A percentile compares a stretch with the other conserved stretches of the same genome.
These are phyloP conservation scores for Dioscorea alata DNA, from an alignment of 106 monocot genomes.

Conservation along the genomic window DNA sequence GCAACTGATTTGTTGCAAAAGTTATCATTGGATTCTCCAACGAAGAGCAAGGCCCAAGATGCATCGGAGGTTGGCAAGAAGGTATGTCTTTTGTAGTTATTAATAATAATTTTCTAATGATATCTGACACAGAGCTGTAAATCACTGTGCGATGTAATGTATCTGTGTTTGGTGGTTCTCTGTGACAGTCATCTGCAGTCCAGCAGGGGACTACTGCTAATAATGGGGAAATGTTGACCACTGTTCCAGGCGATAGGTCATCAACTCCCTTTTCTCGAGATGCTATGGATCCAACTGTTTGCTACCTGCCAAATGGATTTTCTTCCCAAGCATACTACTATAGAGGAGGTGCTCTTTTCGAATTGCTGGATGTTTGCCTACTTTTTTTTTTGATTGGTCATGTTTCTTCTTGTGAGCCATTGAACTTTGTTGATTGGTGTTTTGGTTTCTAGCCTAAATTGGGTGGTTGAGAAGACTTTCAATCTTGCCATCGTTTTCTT, in stretches of 20 bases:
- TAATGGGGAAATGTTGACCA: slow-evolving; percentile 15
- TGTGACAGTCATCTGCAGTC: slow-evolving; percentile 14
- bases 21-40: slow-evolving; percentile 28
- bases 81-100: not conserved
- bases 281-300: slow-evolving; percentile 33
- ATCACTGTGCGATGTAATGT: not conserved
- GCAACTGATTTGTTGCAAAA: slow-evolving; percentile 47
- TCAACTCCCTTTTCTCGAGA: slow-evolving; percentile 44
- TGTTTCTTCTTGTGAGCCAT: not conserved
- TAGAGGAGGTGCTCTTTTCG: slow-evolving; percentile 24
- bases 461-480: not conserved
- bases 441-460: not conserved
- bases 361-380: too few relatives aligned
- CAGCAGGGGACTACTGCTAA: slow-evolving; percentile 15
- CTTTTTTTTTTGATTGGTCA: too few relatives aligned
- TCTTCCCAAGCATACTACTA: slow-evolving; percentile 37
- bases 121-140: not conserved
- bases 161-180: not conserved
- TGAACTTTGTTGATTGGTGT: not conserved
- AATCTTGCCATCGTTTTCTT: not conserved
- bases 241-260: slow-evolving; percentile 22
- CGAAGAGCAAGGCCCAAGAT: slow-evolving; percentile 27
- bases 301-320: slow-evolving; percentile 45
- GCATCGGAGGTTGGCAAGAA: slow-evolving; percentile 33
- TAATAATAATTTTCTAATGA: not conserved